These are phyloP conservation scores for Kodamaea fungicola DNA, from an alignment of 1,139 yeast genomes.

Conservation along the genomic window DNA sequence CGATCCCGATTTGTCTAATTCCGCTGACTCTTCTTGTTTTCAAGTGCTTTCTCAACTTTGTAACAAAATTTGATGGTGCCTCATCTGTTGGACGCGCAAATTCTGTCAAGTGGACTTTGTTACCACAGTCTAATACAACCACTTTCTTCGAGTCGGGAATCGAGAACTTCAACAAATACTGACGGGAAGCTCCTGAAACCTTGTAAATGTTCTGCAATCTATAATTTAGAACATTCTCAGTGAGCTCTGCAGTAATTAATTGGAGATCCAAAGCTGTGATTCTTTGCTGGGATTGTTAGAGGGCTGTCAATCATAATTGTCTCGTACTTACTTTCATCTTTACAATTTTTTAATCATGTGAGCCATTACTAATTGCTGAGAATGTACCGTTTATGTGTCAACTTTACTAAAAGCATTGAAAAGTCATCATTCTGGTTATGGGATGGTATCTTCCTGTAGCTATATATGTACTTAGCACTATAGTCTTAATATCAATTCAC, in stretches of 20 bases:
- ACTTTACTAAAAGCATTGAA: too few relatives aligned
- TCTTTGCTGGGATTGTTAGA: slow-evolving; percentile 58
- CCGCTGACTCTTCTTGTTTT: slow-evolving; percentile 74
- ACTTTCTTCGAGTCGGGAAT: slow-evolving; percentile 78
- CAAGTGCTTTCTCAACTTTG: slow-evolving; percentile 82
- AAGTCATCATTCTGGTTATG: too few relatives aligned
- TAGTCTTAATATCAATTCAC: too few relatives aligned
- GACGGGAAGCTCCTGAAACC: slow-evolving; percentile 66
- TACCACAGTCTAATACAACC: slow-evolving; percentile 82
- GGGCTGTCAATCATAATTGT: neutral
- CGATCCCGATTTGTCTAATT: slow-evolving; percentile 70
- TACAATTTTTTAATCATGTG: neutral
- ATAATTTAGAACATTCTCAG: slow-evolving; percentile 52
- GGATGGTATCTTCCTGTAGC: too few relatives aligned
- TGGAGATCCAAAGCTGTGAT: slow-evolving; percentile 80
- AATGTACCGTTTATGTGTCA: too few relatives aligned
- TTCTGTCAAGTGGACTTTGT: slow-evolving; percentile 73
- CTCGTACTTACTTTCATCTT: slow-evolving; percentile 5
- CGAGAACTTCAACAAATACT: slow-evolving; percentile 76
- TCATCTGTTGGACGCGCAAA: slow-evolving; percentile 78
- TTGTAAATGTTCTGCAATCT: slow-evolving; percentile 85
- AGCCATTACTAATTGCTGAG: neutral
- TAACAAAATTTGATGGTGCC: slow-evolving; percentile 79
- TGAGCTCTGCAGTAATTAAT: slow-evolving; percentile 66
- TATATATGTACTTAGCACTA: too few relatives aligned